Evolutionary conservation across 805 yeast species (phyloP), one percentile per base, ranked within the genome.

Genomic region (Myxozyma sirexii): DNA sequence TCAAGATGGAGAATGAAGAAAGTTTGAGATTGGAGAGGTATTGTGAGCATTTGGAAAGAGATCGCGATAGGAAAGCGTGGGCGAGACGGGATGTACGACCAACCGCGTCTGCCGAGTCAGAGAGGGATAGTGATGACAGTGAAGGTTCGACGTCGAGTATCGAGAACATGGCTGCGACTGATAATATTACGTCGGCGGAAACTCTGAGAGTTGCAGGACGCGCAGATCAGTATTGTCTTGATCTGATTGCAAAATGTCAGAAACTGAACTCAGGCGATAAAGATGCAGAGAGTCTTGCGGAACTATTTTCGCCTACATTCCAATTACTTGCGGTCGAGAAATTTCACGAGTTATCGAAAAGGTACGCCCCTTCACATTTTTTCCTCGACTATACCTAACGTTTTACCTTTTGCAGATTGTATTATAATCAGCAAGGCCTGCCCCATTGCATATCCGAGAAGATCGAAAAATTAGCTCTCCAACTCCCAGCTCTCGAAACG

Each of bases 1-100:
- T 62, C n/a, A 31, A 26, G 37, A 29, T 59, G 46, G 66, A 62
- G 29, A 65, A 62, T 29, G 17, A 19, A 3, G 59, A 62, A 41
- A 56, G 66, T 24, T 46, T 42, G 10, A 5, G 44, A 45, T 24
- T 62, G 27, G 61, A 54, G 51, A 48, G 46, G 21, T 58, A 53
- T 33, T 19, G 54, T 23, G 64, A 51, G 42, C 24, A 6, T 1
- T n/a, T 37, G 24, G 53, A 48, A 26, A 53, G 54, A 21, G 38
- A 44, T n/a, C 15, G 48, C 12, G 64, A 60, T 24, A 26, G 43
- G 21, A 55, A 54, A 27, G 43, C 44, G 1, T 59, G 63, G 63
- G 8, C 3, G 17, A 35, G 54, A 42, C 15, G 29, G 15, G 37
- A 17, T 23, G 37, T 33, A 4, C 7, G 17, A 2, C 45, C 44